A percentile compares a stretch with the other conserved stretches of the same genome.
Evolutionary conservation across 2,329 filamentous ascomycete genomes (phyloP).

Genomic region (Beauveria sp.): DNA sequence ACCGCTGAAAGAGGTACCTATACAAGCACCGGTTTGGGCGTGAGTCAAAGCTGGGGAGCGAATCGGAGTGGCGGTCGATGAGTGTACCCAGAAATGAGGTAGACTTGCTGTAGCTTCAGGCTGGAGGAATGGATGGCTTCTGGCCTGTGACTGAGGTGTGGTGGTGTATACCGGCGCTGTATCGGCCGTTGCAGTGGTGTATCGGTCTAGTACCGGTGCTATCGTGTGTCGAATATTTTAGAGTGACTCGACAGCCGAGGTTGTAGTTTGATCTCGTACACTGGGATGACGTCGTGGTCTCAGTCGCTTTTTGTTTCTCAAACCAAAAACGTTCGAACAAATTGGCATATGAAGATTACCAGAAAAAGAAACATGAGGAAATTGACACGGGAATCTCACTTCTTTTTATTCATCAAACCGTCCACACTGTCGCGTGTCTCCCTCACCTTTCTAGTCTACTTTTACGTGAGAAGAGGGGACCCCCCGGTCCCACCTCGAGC

Average conservation of each 20-base stretch:
- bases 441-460: background rate
- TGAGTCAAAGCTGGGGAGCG: conserved; percentile 2
- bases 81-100: no score
- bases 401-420: background rate
- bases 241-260: conserved; percentile 7
- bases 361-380: background rate
- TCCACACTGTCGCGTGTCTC: background rate
- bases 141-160: no score
- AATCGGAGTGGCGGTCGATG: background rate
- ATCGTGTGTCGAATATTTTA: background rate
- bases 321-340: background rate
- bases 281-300: background rate
- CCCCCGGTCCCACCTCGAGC: background rate
- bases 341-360: background rate
- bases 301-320: background rate
- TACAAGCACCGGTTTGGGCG: background rate
- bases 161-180: no score
- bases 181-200: no score
- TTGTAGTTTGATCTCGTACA: background rate
- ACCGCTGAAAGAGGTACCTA: background rate
- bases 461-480: conserved; percentile 12
- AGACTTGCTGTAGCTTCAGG: no score
- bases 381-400: background rate
- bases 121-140: no score
- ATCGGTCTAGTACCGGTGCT: background rate